Evolutionary conservation across 352 stramenopile genomes (phyloP).

Genomic region (Thalassiosira mediterranea): DNA sequence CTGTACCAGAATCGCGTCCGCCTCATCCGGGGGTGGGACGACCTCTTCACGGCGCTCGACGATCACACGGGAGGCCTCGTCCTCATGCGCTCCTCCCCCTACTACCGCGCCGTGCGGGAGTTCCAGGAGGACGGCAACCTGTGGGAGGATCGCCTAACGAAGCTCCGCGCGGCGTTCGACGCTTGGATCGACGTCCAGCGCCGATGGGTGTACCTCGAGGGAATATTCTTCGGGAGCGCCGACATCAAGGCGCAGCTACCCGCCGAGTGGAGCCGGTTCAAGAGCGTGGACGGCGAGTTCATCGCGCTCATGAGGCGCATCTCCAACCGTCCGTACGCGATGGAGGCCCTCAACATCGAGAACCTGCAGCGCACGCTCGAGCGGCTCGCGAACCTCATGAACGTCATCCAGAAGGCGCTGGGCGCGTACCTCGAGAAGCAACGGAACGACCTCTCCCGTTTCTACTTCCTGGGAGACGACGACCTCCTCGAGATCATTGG

Average conservation of each 20-base stretch:
- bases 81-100: conserved; percentile 99
- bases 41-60: conserved; percentile 99
- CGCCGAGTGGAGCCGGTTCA: conserved; percentile 96
- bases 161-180: conserved; percentile 96
- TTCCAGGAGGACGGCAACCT: conserved; percentile 97
- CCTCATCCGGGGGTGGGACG: conserved; percentile 98
- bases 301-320: conserved; percentile 97
- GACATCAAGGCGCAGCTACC: conserved; percentile 99
- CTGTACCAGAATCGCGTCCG: conserved; percentile 90
- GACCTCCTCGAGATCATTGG: conserved; percentile 99
- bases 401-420: conserved; percentile 99
- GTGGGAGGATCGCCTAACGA: conserved; percentile 98
- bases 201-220: conserved; percentile 99
- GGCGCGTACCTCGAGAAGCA: conserved; percentile 99
- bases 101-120: conserved; percentile 92
- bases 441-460: conserved; percentile 94
- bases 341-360: conserved; percentile 90
- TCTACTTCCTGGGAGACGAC: conserved; percentile 99
- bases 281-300: conserved; percentile 98
- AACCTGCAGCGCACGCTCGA: conserved; percentile 85
- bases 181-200: conserved; percentile 99
- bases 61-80: conserved; percentile 98
- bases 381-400: conserved; percentile 91
- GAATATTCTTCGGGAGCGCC: conserved; percentile 96
- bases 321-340: conserved; percentile 93